Conservation (phyloP, 1,284 basidiomycete species). For the Rhodotorula sp. region DNA sequence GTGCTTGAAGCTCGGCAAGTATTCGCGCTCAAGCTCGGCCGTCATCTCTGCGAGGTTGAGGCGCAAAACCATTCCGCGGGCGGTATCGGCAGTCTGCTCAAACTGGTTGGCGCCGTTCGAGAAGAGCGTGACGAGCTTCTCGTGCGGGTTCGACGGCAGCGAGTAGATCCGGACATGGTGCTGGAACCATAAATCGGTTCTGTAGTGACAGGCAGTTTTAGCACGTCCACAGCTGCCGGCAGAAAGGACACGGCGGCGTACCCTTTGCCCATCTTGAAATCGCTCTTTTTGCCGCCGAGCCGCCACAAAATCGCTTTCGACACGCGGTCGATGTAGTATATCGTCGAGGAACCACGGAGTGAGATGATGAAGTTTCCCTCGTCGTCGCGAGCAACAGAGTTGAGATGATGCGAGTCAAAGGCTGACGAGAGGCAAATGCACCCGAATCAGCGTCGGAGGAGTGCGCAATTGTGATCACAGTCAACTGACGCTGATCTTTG, state of each 20-base stretch:
- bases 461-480: not conserved
- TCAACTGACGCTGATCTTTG: not conserved
- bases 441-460: not conserved
- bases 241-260: not conserved
- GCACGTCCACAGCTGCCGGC: not conserved
- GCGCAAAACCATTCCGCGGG: slow-evolving; percentile 44
- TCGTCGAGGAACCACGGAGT: slow-evolving; percentile 45
- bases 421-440: not conserved
- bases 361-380: slow-evolving; percentile 48
- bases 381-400: slow-evolving; percentile 46
- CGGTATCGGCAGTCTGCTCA: slow-evolving; percentile 3
- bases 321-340: slow-evolving; percentile 45
- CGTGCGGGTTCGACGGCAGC: not conserved
- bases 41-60: slow-evolving; percentile 41
- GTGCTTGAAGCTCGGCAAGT: slow-evolving; percentile 40
- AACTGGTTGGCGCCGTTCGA: slow-evolving; percentile 43
- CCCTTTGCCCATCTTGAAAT: slow-evolving; percentile 41
- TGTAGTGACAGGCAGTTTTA: not conserved
- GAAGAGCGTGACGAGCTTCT: slow-evolving; percentile 38
- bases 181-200: slow-evolving; percentile 36
- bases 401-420: slow-evolving; percentile 43
- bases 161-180: slow-evolving; percentile 23
- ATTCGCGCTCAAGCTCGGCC: slow-evolving; percentile 37
- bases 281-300: slow-evolving; percentile 45
- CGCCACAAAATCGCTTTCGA: slow-evolving; percentile 46